A percentile compares a stretch with the other conserved stretches of the same genome.
Conservation (phyloP, 768 basidiomycete genomes). For the Russula virescens region DNA sequence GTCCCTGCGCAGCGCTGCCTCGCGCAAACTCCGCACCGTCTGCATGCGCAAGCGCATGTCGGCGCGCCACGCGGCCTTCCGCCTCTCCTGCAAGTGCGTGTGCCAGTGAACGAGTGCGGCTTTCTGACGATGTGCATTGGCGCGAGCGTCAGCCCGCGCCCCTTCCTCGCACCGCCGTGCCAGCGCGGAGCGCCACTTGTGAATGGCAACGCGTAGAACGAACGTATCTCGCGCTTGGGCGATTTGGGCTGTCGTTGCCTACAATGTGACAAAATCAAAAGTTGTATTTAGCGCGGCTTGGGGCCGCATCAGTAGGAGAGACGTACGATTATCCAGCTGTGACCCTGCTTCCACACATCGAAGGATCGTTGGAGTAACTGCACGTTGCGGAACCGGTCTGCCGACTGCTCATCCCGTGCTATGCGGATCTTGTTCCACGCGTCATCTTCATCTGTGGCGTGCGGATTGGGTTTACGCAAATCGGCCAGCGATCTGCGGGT, state of each 20-base stretch:
- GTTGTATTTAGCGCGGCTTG: background rate
- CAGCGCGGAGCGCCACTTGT: constrained; percentile 52
- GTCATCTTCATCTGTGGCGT: constrained; percentile 58
- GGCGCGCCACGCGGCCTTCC: constrained; percentile 55
- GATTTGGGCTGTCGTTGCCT: constrained; percentile 73
- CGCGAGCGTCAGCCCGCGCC: constrained; percentile 39
- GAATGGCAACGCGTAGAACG: constrained; percentile 51
- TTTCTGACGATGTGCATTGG: constrained; percentile 42
- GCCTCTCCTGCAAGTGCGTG: constrained; percentile 44
- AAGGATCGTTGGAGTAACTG: constrained; percentile 63
- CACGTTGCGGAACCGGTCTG: constrained; percentile 61
- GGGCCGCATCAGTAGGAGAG: background rate
- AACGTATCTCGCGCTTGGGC: constrained; percentile 61
- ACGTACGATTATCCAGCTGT: constrained; percentile 69
- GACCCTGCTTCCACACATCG: constrained; percentile 69
- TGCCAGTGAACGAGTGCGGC: constrained; percentile 49
- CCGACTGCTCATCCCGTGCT: constrained; percentile 63
- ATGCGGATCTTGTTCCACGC: constrained; percentile 74
- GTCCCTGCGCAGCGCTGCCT: constrained; percentile 47
- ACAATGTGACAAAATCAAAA: background rate
- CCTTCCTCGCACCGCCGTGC: constrained; percentile 36
- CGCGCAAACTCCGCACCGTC: constrained; percentile 49
- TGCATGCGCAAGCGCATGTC: constrained; percentile 72
- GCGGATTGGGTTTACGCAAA: constrained; percentile 39
- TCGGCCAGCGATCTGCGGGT: constrained; percentile 9